phyloP scores from a whole-genome alignment of 176 grass and related monocot genomes.

The Avena atlantica region DNA sequence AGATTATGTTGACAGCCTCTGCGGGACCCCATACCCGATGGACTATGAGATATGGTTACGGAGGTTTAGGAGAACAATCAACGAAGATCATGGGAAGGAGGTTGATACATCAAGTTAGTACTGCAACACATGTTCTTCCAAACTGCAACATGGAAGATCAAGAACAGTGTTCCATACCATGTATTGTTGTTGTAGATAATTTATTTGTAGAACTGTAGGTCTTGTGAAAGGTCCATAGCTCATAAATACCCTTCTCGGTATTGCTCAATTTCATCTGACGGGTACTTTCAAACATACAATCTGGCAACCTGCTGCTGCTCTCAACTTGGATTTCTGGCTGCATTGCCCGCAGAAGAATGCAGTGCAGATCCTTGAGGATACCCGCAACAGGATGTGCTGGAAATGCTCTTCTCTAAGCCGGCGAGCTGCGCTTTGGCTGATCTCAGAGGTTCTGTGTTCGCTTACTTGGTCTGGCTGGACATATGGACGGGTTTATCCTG shows the following conservation, averaged over 20 bases:
- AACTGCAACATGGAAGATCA: constrained; percentile 40
- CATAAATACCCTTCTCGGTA: constrained; percentile 33
- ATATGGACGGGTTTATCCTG: neutral
- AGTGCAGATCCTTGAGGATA: constrained; percentile 47
- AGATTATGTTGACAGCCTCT: constrained; percentile 98
- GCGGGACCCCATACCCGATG: constrained; percentile 90
- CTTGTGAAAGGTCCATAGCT: constrained; percentile 62
- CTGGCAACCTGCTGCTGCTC: constrained; percentile 50
- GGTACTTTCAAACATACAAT: constrained; percentile 34
- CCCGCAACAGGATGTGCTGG: constrained; percentile 55
- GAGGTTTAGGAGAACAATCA: constrained; percentile 78
- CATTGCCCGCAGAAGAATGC: constrained; percentile 30
- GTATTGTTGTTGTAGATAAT: constrained; percentile 68
- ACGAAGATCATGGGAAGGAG: constrained; percentile 95
- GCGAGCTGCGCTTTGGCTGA: constrained; percentile 24
- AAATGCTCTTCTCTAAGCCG: constrained; percentile 33
- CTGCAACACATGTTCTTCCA: constrained; percentile 28
- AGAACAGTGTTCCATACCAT: constrained; percentile 23
- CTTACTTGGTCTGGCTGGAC: neutral
- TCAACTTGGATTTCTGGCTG: constrained; percentile 49
- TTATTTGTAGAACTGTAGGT: constrained; percentile 42
- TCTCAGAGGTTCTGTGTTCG: neutral
- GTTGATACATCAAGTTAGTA: constrained; percentile 64
- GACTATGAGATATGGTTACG: constrained; percentile 99
- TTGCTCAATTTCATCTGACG: neutral